Evolutionary conservation across 768 basidiomycete genomes (phyloP).

Genomic region (Leccinellum albellum): DNA sequence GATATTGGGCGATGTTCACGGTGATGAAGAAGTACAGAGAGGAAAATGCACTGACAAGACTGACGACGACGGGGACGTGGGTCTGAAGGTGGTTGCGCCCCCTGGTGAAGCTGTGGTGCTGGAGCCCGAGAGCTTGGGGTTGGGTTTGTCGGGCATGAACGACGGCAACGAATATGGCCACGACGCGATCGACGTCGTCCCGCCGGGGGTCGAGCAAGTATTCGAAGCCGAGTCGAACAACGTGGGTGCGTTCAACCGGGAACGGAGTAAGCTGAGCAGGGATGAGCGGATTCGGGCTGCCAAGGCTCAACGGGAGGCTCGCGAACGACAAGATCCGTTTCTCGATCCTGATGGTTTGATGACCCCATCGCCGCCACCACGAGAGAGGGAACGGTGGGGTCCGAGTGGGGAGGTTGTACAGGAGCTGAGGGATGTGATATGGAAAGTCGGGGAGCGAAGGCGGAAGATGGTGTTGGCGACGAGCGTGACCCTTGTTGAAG

Average conservation of each 20-base stretch:
- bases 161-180: too few relatives aligned
- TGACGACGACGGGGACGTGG: neutral
- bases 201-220: conserved; percentile 75
- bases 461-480: conserved; percentile 41
- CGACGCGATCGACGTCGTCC: conserved; percentile 7
- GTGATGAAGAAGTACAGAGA: neutral
- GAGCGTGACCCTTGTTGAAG: neutral
- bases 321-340: neutral
- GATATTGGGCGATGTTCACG: neutral
- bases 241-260: conserved; percentile 41
- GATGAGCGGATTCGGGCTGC: conserved; percentile 69
- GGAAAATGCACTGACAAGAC: neutral
- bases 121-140: neutral
- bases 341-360: too few relatives aligned
- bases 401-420: conserved; percentile 60
- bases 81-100: conserved; percentile 1
- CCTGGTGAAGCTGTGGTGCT: conserved; percentile 25
- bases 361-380: neutral
- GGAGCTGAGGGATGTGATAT: conserved; percentile 82
- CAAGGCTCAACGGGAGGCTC: conserved; percentile 40
- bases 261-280: conserved; percentile 62
- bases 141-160: conserved; percentile 29
- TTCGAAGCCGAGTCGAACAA: conserved; percentile 61
- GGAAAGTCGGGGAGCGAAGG: conserved; percentile 75
- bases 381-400: too few relatives aligned